Base-by-base conservation (phyloP, 208 protist genomes). In the Phytomonas francai region DNA sequence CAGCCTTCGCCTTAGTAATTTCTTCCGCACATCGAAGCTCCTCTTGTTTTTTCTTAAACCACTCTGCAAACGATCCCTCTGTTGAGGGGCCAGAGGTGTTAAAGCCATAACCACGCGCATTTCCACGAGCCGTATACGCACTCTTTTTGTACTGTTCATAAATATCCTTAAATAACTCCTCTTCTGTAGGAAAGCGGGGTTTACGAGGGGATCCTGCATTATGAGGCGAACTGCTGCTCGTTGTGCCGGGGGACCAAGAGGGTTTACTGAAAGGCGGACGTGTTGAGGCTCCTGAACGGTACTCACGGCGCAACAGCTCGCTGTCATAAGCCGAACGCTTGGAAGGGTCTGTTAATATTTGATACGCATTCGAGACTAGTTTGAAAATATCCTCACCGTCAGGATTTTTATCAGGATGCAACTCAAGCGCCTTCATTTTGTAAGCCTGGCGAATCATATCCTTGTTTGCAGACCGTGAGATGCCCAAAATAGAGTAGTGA, bases 391-490 rank as follows among this genome's bases (percentile, higher is more conserved):
- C 80, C 39, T 88, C 88, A n/a, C 89, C 89, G 61, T 93, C 77
- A 0, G 92, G 92, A 72, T 97, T 97, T 61, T 93, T 92, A 72
- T 97, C 92, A 16, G 92, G 92, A 68, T 97, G 92, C 25, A 92
- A 79, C 72, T 88, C 71, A 14, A 93, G 72, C 22, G 89, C 88
- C 65, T 89, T 88, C 12, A 79, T 31, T 68, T 92, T 93, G 82
- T 94, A 97, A 7, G 92, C 92, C 33, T 85, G 76, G 25, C 84
- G 85, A 59, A 97, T 92, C 30, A 84, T 85, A 63, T 91, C 85
- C 42, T 79, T 85, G 61, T 79, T 87, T 49, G 87, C 90, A 2
- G 80, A 77, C 30, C 78, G 77, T n/a, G 79, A 51, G 33, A 95
- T 78, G 54, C 88, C 90, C 60, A 95, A 71, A 27, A 92, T 70